A percentile compares a stretch with the other conserved stretches of the same genome.
Evolutionary conservation across 2,329 filamentous ascomycete species (phyloP).

Genomic region (Colletotrichum shisoi): DNA sequence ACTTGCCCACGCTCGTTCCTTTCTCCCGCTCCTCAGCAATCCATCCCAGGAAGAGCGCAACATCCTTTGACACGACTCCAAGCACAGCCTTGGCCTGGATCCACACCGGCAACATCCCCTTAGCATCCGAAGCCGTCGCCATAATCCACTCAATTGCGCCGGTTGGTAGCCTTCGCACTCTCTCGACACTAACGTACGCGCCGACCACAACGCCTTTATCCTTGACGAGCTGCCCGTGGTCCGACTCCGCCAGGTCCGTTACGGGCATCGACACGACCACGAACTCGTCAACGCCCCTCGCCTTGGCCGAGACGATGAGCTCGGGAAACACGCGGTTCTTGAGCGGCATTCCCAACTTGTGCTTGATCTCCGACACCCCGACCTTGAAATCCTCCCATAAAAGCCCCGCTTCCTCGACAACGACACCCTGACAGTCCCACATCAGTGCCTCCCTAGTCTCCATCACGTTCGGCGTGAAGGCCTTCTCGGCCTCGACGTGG

Average conservation of each 20-base stretch:
- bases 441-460: conserved; percentile 49
- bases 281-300: conserved; percentile 56
- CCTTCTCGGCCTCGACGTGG: conserved; percentile 52
- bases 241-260: conserved; percentile 50
- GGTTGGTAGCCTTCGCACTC: conserved; percentile 57
- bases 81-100: conserved; percentile 71
- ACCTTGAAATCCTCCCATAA: conserved; percentile 60
- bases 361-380: conserved; percentile 69
- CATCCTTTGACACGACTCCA: conserved; percentile 72
- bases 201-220: conserved; percentile 63
- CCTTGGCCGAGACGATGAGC: conserved; percentile 65
- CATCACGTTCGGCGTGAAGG: conserved; percentile 52
- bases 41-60: conserved; percentile 73
- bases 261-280: conserved; percentile 66
- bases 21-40: conserved; percentile 55
- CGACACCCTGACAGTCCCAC: conserved; percentile 57
- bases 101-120: conserved; percentile 70
- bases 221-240: conserved; percentile 47
- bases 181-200: conserved; percentile 71
- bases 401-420: conserved; percentile 50
- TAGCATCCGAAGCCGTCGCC: conserved; percentile 76
- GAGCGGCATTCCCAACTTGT: conserved; percentile 64
- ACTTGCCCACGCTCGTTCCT: conserved; percentile 38
- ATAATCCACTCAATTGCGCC: conserved; percentile 75
- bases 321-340: conserved; percentile 72